phyloP scores from a whole-genome alignment of 352 stramenopile species.

The Phytophthora megakarya region DNA sequence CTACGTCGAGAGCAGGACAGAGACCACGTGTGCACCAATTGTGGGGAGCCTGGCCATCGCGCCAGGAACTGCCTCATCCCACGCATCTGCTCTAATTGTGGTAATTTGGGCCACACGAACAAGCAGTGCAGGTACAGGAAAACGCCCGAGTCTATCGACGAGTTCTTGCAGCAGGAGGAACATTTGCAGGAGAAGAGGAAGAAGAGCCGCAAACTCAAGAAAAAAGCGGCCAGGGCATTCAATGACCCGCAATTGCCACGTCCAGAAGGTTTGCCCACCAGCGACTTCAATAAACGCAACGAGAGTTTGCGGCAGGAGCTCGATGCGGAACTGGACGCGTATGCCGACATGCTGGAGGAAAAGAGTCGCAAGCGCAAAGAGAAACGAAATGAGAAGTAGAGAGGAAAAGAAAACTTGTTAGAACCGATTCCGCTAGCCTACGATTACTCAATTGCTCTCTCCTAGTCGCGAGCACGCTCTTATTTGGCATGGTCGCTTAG shows the following conservation, averaged over 20 bases:
- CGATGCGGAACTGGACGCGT: slow-evolving; percentile 68
- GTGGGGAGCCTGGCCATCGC: slow-evolving; percentile 73
- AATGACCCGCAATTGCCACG: slow-evolving; percentile 19
- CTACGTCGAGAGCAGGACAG: slow-evolving; percentile 60
- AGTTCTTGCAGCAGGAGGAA: slow-evolving; percentile 30
- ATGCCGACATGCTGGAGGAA: slow-evolving; percentile 40
- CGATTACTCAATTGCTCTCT: slow-evolving; percentile 17
- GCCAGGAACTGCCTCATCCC: slow-evolving; percentile 73
- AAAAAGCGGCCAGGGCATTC: slow-evolving; percentile 15
- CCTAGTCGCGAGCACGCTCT: slow-evolving; percentile 11
- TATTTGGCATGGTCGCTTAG: slow-evolving; percentile 23
- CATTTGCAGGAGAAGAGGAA: slow-evolving; percentile 29
- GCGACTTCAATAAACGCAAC: slow-evolving; percentile 49
- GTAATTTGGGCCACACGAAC: slow-evolving; percentile 62
- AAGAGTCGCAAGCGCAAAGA: slow-evolving; percentile 24
- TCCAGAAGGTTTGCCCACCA: slow-evolving; percentile 26
- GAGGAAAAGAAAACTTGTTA: slow-evolving; percentile 20
- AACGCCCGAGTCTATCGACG: slow-evolving; percentile 37
- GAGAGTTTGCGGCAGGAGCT: slow-evolving; percentile 61
- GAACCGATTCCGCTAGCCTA: slow-evolving; percentile 1
- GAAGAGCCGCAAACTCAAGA: slow-evolving; percentile 21
- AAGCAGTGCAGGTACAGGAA: slow-evolving; percentile 51
- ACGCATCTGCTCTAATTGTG: slow-evolving; percentile 80
- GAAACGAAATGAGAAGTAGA: slow-evolving; percentile 29
- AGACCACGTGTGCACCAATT: slow-evolving; percentile 76